Evolutionary conservation across 2,329 filamentous ascomycete genomes (phyloP).

Genomic region (Colletotrichum trifolii): DNA sequence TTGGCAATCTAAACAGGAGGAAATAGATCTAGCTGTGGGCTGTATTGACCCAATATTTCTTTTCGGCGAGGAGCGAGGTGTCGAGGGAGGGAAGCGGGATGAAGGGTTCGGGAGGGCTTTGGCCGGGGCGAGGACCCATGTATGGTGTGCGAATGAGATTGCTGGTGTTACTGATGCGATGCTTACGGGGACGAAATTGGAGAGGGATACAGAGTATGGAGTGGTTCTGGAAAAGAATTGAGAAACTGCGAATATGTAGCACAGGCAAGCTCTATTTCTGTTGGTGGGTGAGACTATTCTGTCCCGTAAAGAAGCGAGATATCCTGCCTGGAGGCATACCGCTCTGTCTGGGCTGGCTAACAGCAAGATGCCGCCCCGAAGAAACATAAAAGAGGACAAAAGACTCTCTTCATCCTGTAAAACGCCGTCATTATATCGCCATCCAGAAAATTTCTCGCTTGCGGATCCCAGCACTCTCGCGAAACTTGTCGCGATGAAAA

Average conservation of each 20-base stretch:
- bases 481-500: not conserved
- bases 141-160: conserved; percentile 57
- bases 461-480: not conserved
- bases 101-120: conserved; percentile 52
- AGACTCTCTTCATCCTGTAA: conserved; percentile 23
- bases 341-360: conserved; percentile 9
- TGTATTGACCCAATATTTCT: conserved; percentile 57
- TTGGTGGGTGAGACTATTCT: no score
- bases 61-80: conserved; percentile 36
- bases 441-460: not conserved
- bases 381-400: not conserved
- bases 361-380: conserved; percentile 2
- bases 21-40: conserved; percentile 53
- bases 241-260: not conserved
- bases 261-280: no score
- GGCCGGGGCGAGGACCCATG: conserved; percentile 50
- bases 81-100: not conserved
- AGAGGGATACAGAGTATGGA: conserved; percentile 6
- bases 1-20: conserved; percentile 51
- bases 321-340: conserved; percentile 25
- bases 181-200: conserved; percentile 37
- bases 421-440: conserved; percentile 32
- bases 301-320: not conserved
- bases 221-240: not conserved
- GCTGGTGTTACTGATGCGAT: conserved; percentile 58